Evolutionary conservation across 805 yeast species (phyloP).

Genomic region (Pichia manshurica): DNA sequence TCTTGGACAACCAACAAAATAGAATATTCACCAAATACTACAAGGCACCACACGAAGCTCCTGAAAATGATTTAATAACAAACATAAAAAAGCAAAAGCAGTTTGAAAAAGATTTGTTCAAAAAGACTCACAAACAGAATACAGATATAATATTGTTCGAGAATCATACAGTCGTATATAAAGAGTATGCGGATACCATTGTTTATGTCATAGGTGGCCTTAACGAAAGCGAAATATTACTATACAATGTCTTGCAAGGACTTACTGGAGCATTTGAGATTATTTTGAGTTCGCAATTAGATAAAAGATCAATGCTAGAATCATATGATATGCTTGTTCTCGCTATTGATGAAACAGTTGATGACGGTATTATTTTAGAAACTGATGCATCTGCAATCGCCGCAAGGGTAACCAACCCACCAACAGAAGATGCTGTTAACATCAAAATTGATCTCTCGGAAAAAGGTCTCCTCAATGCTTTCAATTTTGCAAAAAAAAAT

Average conservation of each 20-base stretch:
- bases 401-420: conserved; percentile 85
- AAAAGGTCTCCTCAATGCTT: conserved; percentile 75
- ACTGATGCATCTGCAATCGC: conserved; percentile 84
- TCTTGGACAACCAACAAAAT: conserved; percentile 76
- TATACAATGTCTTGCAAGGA: conserved; percentile 71
- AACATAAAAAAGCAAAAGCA: conserved; percentile 55
- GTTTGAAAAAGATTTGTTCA: conserved; percentile 68
- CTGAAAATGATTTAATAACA: conserved; percentile 28
- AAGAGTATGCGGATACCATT: conserved; percentile 71
- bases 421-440: conserved; percentile 57
- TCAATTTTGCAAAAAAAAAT: conserved; percentile 81
- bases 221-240: conserved; percentile 79
- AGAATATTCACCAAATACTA: conserved; percentile 84
- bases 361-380: conserved; percentile 89
- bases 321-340: conserved; percentile 80
- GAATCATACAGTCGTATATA: conserved; percentile 76
- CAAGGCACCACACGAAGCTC: conserved; percentile 49
- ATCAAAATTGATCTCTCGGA: conserved; percentile 63
- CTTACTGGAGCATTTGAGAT: conserved; percentile 77
- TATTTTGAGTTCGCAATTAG: conserved; percentile 63
- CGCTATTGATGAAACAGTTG: conserved; percentile 87
- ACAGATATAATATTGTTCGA: conserved; percentile 79
- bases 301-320: conserved; percentile 71
- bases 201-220: conserved; percentile 66
- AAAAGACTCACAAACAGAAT: conserved; percentile 74